Conservation (phyloP, 768 basidiomycete genomes). For the Goffeauzyma gilvescens region DNA sequence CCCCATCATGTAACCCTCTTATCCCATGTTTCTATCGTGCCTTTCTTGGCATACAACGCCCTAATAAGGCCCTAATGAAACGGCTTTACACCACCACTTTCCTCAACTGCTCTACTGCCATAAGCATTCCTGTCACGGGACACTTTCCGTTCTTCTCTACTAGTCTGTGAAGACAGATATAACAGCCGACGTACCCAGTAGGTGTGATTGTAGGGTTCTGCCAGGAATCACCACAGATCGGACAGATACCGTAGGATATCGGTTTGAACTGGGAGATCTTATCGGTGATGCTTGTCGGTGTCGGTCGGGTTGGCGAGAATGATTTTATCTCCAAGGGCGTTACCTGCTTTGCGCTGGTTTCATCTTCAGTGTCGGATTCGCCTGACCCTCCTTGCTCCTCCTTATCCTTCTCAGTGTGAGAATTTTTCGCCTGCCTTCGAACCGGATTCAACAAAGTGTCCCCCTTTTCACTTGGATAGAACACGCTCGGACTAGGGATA, state of each 20-base stretch:
- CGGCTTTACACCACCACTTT: conserved; percentile 43
- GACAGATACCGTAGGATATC: conserved; percentile 65
- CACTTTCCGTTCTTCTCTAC: conserved; percentile 60
- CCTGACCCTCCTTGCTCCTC: not conserved
- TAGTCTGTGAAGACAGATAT: conserved; percentile 69
- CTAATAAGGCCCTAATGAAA: too few relatives aligned
- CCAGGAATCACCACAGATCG: conserved; percentile 52
- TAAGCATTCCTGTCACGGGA: conserved; percentile 56
- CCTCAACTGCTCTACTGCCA: conserved; percentile 57
- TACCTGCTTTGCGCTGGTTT: not conserved
- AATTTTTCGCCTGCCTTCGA: not conserved
- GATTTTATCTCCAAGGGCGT: not conserved
- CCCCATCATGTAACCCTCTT: too few relatives aligned
- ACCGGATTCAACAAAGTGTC: conserved; percentile 3
- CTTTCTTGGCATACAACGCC: too few relatives aligned
- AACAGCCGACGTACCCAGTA: conserved; percentile 88
- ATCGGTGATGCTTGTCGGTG: conserved; percentile 4
- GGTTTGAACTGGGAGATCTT: conserved; percentile 41
- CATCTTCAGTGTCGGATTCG: conserved; percentile 2
- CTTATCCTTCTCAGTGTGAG: not conserved
- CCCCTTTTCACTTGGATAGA: conserved; percentile 2
- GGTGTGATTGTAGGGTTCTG: conserved; percentile 78
- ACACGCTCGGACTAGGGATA: conserved; percentile 6
- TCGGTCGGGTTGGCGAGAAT: not conserved
- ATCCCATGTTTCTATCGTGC: too few relatives aligned